A percentile compares a stretch with the other conserved stretches of the same genome.
Evolutionary conservation across 176 grass and related monocot species (phyloP).

Genomic region (Carex pumila): DNA sequence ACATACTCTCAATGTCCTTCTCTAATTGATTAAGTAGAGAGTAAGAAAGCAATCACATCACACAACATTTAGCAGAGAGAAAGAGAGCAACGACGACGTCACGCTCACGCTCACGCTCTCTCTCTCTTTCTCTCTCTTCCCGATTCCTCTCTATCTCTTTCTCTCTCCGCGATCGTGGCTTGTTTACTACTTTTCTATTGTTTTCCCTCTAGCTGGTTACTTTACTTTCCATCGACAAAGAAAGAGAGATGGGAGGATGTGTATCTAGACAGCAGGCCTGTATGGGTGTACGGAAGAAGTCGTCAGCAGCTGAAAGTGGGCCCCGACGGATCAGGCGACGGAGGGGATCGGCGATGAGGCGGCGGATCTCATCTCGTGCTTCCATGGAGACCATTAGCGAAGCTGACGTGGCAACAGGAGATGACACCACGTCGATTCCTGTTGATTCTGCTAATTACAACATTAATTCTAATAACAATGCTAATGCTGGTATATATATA

Average conservation of each 20-base stretch:
- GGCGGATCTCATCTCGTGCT: slow-evolving; percentile 13
- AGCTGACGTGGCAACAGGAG: slow-evolving; percentile 24
- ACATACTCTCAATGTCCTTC: neutral
- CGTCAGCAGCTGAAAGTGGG: slow-evolving; percentile 29
- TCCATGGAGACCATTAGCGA: slow-evolving; percentile 93
- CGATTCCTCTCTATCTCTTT: neutral
- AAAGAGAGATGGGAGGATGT: slow-evolving; percentile 42
- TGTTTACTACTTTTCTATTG: neutral
- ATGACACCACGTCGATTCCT: slow-evolving; percentile 30
- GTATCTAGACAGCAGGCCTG: slow-evolving; percentile 52
- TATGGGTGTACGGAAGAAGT: slow-evolving; percentile 48
- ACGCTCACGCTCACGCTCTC: slow-evolving; percentile 7
- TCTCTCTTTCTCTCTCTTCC: neutral
- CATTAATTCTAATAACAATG: too few relatives aligned
- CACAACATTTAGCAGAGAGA: neutral
- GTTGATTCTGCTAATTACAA: slow-evolving; percentile 39
- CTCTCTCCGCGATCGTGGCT: neutral
- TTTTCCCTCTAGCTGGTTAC: neutral
- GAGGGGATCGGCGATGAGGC: neutral
- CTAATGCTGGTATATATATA: too few relatives aligned
- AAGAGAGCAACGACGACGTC: neutral
- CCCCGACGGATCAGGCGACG: neutral
- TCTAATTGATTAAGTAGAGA: neutral
- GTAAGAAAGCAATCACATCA: neutral
- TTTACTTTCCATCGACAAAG: neutral